phyloP scores from a whole-genome alignment of 345 rosid species.

The Trapa bicornis region DNA sequence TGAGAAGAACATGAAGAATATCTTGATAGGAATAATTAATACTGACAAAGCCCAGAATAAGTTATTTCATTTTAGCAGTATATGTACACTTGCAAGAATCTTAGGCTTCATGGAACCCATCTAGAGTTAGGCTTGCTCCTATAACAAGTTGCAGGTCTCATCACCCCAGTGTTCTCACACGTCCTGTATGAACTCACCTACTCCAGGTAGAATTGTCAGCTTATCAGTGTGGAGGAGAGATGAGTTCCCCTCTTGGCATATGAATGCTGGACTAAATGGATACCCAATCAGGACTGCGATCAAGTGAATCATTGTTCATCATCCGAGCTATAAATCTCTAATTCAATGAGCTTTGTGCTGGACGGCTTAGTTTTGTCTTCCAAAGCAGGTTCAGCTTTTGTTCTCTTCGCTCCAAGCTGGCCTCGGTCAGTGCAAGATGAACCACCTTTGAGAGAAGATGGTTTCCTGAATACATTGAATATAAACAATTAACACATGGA shows the following conservation, averaged over 20 bases:
- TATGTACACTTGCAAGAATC: neutral
- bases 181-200: neutral
- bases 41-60: too few relatives aligned
- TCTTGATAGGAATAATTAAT: neutral
- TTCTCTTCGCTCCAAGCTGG: conserved; percentile 34
- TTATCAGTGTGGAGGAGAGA: neutral
- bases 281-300: neutral
- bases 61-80: too few relatives aligned
- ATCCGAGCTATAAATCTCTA: conserved; percentile 55
- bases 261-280: neutral
- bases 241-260: neutral
- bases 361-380: conserved; percentile 18
- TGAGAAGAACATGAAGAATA: neutral
- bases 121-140: neutral
- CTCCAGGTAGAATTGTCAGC: neutral
- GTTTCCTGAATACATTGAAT: conserved; percentile 35
- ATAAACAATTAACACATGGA: neutral
- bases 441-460: conserved; percentile 21
- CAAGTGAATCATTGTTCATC: conserved; percentile 31
- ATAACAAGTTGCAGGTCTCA: neutral
- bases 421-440: conserved; percentile 14
- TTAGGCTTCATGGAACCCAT: neutral
- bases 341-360: conserved; percentile 50
- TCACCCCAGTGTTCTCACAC: neutral
- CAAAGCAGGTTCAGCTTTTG: conserved; percentile 20